Evolutionary conservation across 768 basidiomycete genomes (phyloP).

Genomic region (Collybia mongolica): DNA sequence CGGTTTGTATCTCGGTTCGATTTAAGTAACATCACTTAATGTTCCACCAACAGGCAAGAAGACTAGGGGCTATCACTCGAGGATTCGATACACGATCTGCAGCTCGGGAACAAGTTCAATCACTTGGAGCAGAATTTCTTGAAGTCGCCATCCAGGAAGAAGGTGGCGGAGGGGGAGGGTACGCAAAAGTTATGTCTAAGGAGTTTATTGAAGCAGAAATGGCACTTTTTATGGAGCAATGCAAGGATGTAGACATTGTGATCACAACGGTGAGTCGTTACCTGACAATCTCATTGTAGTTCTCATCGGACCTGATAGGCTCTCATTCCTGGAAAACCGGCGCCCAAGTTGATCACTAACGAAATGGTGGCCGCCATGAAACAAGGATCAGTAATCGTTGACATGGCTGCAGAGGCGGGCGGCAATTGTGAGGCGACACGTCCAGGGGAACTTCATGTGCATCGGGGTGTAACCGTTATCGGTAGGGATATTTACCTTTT

Average conservation of each 20-base stretch:
- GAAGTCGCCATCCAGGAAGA: constrained; percentile 81
- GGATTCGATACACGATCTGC: constrained; percentile 86
- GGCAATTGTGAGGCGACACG: constrained; percentile 84
- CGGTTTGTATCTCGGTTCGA: constrained; percentile 39
- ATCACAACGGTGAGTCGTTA: constrained; percentile 65
- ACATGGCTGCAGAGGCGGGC: constrained; percentile 86
- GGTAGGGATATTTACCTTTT: constrained; percentile 46
- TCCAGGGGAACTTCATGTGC: constrained; percentile 68
- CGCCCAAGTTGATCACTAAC: constrained; percentile 80
- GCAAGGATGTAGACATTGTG: constrained; percentile 86
- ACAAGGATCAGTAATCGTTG: constrained; percentile 87
- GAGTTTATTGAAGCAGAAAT: constrained; percentile 88
- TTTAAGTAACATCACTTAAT: background rate
- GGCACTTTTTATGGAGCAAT: constrained; percentile 85
- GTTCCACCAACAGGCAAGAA: constrained; percentile 51
- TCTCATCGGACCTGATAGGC: constrained; percentile 40
- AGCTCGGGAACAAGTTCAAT: constrained; percentile 87
- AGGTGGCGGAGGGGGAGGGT: constrained; percentile 80
- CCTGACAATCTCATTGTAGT: background rate
- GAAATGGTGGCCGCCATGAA: constrained; percentile 93
- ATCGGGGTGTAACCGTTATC: constrained; percentile 80
- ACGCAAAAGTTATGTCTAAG: constrained; percentile 89
- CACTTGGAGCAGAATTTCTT: constrained; percentile 87
- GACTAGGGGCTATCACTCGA: constrained; percentile 85
- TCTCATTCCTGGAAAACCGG: constrained; percentile 83